A percentile compares a stretch with the other conserved stretches of the same genome.
Evolutionary conservation across 2,329 filamentous ascomycete genomes (phyloP).

Genomic region (Fusarium sp.): DNA sequence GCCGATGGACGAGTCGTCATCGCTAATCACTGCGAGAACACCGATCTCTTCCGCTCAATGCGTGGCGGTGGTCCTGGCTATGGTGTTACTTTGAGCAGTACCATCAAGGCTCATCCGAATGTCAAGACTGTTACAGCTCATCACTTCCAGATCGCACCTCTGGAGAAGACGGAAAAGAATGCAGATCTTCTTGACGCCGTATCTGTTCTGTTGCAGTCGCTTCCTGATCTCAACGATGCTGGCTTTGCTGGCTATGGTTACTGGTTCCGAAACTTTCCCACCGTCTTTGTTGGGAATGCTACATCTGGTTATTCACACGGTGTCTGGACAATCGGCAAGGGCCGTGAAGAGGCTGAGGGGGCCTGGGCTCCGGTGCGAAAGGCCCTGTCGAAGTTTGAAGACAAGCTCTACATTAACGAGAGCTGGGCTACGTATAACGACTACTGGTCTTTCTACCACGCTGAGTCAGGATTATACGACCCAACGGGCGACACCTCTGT

Average conservation of each 20-base stretch:
- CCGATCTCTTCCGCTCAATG: slow-evolving; percentile 24
- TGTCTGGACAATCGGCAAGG: slow-evolving; percentile 10
- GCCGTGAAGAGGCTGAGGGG: slow-evolving; percentile 1
- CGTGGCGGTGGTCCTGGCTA: slow-evolving; percentile 26
- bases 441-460: slow-evolving; percentile 26
- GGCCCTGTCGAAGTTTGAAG: slow-evolving; percentile 5
- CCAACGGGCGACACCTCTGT: slow-evolving; percentile 12
- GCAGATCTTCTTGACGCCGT: slow-evolving; percentile 14
- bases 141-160: slow-evolving; percentile 1
- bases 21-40: slow-evolving; percentile 23
- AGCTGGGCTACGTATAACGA: slow-evolving; percentile 22
- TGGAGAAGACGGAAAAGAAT: slow-evolving; percentile 21
- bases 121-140: slow-evolving; percentile 14
- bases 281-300: slow-evolving; percentile 15
- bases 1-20: slow-evolving; percentile 10
- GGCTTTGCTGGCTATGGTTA: slow-evolving; percentile 26
- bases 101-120: slow-evolving; percentile 25
- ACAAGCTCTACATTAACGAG: slow-evolving; percentile 24
- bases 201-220: not conserved
- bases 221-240: slow-evolving; percentile 31
- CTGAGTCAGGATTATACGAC: slow-evolving; percentile 15
- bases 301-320: slow-evolving; percentile 25
- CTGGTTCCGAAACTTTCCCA: slow-evolving; percentile 26
- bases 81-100: slow-evolving; percentile 19
- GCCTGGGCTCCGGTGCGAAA: slow-evolving; percentile 12